Base-by-base conservation (phyloP, 108 stramenopile species). In the Thalassiosira profunda region DNA sequence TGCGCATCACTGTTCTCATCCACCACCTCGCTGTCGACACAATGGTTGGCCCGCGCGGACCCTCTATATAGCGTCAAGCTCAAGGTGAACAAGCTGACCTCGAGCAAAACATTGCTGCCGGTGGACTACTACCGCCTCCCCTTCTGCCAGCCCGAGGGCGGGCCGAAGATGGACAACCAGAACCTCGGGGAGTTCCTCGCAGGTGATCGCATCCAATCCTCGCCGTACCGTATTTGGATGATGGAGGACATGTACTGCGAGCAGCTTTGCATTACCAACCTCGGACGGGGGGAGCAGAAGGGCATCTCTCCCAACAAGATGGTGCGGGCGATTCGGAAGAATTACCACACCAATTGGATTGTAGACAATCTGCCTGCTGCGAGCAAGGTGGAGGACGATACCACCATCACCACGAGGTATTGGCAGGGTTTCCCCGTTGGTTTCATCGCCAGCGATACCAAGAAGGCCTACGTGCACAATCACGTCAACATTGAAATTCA, bases 131-230 rank as follows among this genome's bases (percentile, higher is more conserved):
- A 99, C 84, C 65, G 70, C 43, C 74, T 98, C 42, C 97, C 98
- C 33, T 98, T 95, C 82, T 99, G 99, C 84, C 67, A 71, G 25
- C 98, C 99, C 30, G 82, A 74, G 0, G 90, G 80, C 9, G 94
- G 95, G 14, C 82, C 87, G 15, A 81, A 83, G 52, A 81, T 81
- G 77, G 89, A 91, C 69, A 82, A 89, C 60, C 98, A 99, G 82
- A 99, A 99, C 75, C 96, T 99, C 33, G 99, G 99, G 3, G 98
- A 99, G 79, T 98, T 98, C 74, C 83, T 99, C 40, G 76, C 88
- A 20, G 98, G 99, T 14, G 97, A 99, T 64, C 90, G 96, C 51
- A 98, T 99, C 68, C 94, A 99, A 70, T 94, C 90, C 60, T 97
- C 97, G 18, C 96, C 97, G 48, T 99, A 98, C 86, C 60, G 83